Base-by-base conservation (phyloP, 129 eudicot genomes). In the Artemisia annua region DNA sequence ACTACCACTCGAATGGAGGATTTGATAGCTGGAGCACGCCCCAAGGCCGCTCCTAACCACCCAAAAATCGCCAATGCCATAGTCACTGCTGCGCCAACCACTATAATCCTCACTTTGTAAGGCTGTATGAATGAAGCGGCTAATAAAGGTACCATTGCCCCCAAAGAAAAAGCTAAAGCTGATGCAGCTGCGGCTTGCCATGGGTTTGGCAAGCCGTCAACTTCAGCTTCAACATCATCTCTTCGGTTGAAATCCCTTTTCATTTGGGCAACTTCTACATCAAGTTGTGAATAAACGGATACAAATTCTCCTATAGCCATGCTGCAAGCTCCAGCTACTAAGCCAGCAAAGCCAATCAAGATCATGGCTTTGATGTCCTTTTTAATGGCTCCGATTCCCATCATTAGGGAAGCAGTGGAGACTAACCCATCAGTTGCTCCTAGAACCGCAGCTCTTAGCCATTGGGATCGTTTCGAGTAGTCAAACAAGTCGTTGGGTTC, bases 141-240 rank as follows among this genome's bases (percentile, higher is more conserved):
- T 30, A 87, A 22, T 50, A 87, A 72, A 24, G 93, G 93, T 65
- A 87, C 87, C 76, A 84, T 73, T 2, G 93, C 89, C 3, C 93
- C 93, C 7, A 71, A 30, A 0, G 85, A 49, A 50, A 87, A 87
- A 30, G 89, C 87, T 0, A 79, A 67, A 1, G 87, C 89, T 13
- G 93, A 87, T 19, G 93, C 89, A 5, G 76, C 80, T 0, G 89
- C 89, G 2, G 89, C 93, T 66, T 84, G 87, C 24, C 48, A 14
- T 0, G 89, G 93, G 67, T 71, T 87, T 1, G 89, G 93, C 75
- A 87, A 46, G 24, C 53, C 14, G 61, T 78, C 78, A 20, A 60
- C 53, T 17, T 79, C 71, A 0, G n/a, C 65, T 50, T 66, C 35
- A 62, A 7, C 20, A 55, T 7, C 65, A 78, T 77, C 85, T 61